These are phyloP conservation scores for Thalassiosira oceanica DNA, from an alignment of 352 stramenopile genomes.

Conservation along the genomic window DNA sequence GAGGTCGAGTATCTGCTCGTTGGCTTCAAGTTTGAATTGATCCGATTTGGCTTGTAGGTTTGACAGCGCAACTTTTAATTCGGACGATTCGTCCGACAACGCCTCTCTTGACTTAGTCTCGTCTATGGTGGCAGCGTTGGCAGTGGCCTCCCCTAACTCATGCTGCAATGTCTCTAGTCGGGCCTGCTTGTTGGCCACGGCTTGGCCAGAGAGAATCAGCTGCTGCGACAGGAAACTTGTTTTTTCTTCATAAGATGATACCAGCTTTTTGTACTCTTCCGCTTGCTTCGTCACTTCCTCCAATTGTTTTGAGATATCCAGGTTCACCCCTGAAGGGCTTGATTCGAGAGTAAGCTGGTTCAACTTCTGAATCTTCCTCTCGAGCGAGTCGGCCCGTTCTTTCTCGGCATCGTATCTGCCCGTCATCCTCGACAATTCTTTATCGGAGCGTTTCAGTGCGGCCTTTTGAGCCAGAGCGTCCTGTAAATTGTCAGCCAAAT, in stretches of 20 bases:
- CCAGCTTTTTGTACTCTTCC: conserved; percentile 18
- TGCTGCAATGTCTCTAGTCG: conserved; percentile 21
- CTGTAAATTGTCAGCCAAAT: conserved; percentile 26
- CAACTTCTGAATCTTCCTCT: conserved; percentile 15
- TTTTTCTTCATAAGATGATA: conserved; percentile 20
- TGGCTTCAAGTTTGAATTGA: conserved; percentile 31
- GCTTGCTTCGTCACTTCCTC: conserved; percentile 17
- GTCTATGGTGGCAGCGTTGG: background rate
- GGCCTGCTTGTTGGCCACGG: conserved; percentile 27
- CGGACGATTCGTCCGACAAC: conserved; percentile 4
- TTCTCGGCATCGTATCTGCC: conserved; percentile 24
- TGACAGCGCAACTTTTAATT: conserved; percentile 13
- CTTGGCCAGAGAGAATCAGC: conserved; percentile 32
- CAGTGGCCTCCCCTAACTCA: conserved; percentile 12
- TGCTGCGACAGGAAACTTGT: conserved; percentile 29
- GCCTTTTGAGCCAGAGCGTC: conserved; percentile 14
- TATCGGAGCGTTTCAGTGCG: conserved; percentile 1
- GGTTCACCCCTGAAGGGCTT: conserved; percentile 4
- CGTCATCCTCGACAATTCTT: conserved; percentile 20
- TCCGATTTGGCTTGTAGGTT: conserved; percentile 20
- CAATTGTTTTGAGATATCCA: conserved; percentile 13
- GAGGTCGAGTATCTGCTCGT: conserved; percentile 31
- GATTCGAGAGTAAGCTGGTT: conserved; percentile 9
- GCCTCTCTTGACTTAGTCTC: background rate
- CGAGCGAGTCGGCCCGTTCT: conserved; percentile 16